These are phyloP conservation scores for Puya raimondii DNA, from an alignment of 176 grass and related monocot species.

Conservation along the genomic window DNA sequence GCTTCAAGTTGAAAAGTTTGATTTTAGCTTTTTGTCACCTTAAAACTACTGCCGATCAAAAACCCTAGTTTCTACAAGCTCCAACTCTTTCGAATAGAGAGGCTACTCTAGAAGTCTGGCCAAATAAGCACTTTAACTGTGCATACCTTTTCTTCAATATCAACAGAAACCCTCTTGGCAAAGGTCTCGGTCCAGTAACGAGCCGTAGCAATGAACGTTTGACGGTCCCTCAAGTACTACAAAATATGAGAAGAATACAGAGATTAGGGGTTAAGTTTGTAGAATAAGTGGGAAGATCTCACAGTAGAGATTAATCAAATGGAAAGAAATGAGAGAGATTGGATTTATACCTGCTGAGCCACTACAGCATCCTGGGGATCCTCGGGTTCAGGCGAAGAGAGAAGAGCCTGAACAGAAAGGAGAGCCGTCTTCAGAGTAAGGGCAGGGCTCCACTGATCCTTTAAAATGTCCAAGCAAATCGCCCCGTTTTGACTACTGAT, in stretches of 20 bases:
- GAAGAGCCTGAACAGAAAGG: conserved; percentile 89
- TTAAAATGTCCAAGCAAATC: conserved; percentile 99
- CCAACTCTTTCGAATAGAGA: too few relatives aligned
- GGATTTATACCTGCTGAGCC: conserved; percentile 68
- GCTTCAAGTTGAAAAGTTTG: too few relatives aligned
- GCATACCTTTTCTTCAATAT: conserved; percentile 87
- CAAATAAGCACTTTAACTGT: background rate
- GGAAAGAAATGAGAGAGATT: conserved; percentile 5
- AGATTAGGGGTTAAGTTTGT: background rate
- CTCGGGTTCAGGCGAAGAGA: conserved; percentile 85
- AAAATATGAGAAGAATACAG: conserved; percentile 11
- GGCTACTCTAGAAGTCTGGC: background rate
- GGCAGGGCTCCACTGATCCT: conserved; percentile 99
- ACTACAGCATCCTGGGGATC: conserved; percentile 99
- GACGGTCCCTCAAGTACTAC: conserved; percentile 65
- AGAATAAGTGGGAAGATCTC: background rate
- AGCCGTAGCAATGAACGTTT: conserved; percentile 70
- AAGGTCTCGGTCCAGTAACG: conserved; percentile 93
- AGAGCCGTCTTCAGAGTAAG: conserved; percentile 92
- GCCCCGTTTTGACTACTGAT: conserved; percentile 99
- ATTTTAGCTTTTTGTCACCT: too few relatives aligned
- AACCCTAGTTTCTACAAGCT: too few relatives aligned
- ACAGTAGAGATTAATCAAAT: background rate
- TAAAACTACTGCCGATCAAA: too few relatives aligned
- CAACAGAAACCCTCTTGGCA: conserved; percentile 60